phyloP scores from a whole-genome alignment of 768 basidiomycete species.

The Tubosaeta brunneosetosa region DNA sequence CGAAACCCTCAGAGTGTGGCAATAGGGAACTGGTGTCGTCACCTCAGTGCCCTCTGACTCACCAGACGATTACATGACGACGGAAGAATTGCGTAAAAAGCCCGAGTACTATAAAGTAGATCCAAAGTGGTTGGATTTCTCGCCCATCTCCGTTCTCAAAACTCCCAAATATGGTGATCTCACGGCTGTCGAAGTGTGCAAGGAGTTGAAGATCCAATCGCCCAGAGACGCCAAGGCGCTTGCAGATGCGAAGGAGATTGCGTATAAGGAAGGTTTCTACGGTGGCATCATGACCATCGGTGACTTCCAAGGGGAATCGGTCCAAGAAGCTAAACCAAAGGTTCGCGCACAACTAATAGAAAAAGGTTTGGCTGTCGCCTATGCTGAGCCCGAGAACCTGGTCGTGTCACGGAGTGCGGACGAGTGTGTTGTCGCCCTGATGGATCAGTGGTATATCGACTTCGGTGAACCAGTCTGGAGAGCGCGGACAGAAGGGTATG shows the following conservation, averaged over 20 bases:
- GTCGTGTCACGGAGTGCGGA: constrained; percentile 90
- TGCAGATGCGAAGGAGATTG: constrained; percentile 94
- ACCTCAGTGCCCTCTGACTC: constrained; percentile 98
- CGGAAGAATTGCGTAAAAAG: constrained; percentile 92
- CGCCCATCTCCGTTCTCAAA: constrained; percentile 82
- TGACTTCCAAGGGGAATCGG: constrained; percentile 82
- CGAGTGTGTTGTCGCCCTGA: constrained; percentile 95
- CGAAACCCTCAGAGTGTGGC: constrained; percentile 4
- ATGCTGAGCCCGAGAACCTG: constrained; percentile 92
- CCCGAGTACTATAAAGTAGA: constrained; percentile 95
- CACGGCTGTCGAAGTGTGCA: constrained; percentile 77
- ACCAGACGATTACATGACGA: constrained; percentile 90
- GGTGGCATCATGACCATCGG: constrained; percentile 88
- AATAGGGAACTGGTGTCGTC: constrained; percentile 94
- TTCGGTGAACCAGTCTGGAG: constrained; percentile 94
- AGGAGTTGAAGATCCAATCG: constrained; percentile 90
- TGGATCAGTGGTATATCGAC: constrained; percentile 99
- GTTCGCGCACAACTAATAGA: constrained; percentile 83
- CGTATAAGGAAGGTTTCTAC: constrained; percentile 99
- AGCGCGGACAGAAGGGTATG: constrained; percentile 75
- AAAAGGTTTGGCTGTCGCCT: constrained; percentile 73
- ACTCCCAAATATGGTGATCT: constrained; percentile 93
- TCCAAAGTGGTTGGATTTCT: constrained; percentile 77
- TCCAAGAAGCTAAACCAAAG: constrained; percentile 88
- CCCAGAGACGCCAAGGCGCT: constrained; percentile 93